A percentile compares a stretch with the other conserved stretches of the same genome.
phyloP scores from a whole-genome alignment of 352 stramenopile genomes.

The Pythium apleroticum region DNA sequence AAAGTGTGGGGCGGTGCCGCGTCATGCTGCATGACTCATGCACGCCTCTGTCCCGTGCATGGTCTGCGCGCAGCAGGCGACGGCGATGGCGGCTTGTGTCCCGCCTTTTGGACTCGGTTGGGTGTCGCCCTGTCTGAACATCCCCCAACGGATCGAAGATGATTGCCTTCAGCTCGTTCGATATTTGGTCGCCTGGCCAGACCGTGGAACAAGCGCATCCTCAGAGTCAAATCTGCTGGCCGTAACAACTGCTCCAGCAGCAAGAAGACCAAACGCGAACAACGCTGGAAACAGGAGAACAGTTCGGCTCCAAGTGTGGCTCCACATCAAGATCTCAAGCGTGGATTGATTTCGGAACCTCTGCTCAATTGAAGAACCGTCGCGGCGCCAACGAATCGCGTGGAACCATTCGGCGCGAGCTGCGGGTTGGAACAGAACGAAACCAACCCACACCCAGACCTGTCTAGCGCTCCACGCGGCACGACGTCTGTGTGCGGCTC shows the following conservation, averaged over 20 bases:
- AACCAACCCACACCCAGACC: not conserved
- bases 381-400: not conserved
- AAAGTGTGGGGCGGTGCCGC: not conserved
- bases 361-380: slow-evolving; percentile 16
- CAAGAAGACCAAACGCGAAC: not conserved
- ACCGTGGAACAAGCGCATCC: not conserved
- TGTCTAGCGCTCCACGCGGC: no score
- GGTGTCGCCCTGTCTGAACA: no score
- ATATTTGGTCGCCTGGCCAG: not conserved
- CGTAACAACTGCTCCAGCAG: slow-evolving; percentile 2
- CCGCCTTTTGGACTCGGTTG: not conserved
- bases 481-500: not conserved
- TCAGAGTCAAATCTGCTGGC: not conserved
- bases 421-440: not conserved
- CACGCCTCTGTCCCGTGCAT: not conserved
- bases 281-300: not conserved
- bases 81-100: not conserved
- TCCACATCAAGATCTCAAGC: not conserved
- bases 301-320: not conserved
- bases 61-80: not conserved
- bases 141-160: not conserved
- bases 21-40: not conserved
- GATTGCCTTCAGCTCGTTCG: not conserved
- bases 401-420: not conserved
- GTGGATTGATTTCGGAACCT: slow-evolving; percentile 15